Conservation (phyloP, 768 basidiomycete genomes). For the Ramaria rubella region DNA sequence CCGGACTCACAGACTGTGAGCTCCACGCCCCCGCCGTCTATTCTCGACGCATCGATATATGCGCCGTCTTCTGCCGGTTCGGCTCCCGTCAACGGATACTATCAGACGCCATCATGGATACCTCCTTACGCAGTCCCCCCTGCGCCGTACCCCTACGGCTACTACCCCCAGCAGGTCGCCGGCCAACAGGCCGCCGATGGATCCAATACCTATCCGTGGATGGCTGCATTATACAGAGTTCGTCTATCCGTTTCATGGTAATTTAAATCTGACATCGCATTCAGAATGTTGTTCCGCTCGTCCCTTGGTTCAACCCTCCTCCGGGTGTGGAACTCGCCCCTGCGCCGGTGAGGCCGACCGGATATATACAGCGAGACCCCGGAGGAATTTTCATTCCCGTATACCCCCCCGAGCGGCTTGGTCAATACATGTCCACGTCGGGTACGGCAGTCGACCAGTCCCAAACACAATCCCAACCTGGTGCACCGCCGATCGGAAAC, state of each 20-base stretch:
- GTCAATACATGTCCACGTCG: slow-evolving; percentile 9
- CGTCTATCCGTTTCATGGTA: neutral
- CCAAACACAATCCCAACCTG: neutral
- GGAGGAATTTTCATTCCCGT: slow-evolving; percentile 7
- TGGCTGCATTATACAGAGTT: slow-evolving; percentile 8
- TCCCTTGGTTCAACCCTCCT: slow-evolving; percentile 10
- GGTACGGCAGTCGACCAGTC: neutral
- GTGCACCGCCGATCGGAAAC: neutral
- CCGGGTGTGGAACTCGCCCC: slow-evolving; percentile 9
- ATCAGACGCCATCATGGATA: slow-evolving; percentile 2
- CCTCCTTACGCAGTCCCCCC: slow-evolving; percentile 1
- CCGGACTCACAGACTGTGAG: neutral
- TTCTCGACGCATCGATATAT: slow-evolving; percentile 3
- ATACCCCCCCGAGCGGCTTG: slow-evolving; percentile 8
- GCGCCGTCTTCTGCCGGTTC: slow-evolving; percentile 8
- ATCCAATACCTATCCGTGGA: slow-evolving; percentile 6
- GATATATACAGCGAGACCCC: slow-evolving; percentile 6
- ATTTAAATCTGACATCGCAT: neutral
- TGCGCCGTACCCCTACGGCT: neutral
- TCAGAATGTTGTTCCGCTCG: slow-evolving; percentile 2
- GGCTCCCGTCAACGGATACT: neutral
- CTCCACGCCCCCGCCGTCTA: neutral
- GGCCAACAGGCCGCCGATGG: neutral
- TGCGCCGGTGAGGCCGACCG: slow-evolving; percentile 6
- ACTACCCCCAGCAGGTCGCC: neutral